Percentiles rank a stretch among this genome's conserved stretches.
phyloP scores from a whole-genome alignment of 2,329 filamentous ascomycete species.

The Cadophora sp. region DNA sequence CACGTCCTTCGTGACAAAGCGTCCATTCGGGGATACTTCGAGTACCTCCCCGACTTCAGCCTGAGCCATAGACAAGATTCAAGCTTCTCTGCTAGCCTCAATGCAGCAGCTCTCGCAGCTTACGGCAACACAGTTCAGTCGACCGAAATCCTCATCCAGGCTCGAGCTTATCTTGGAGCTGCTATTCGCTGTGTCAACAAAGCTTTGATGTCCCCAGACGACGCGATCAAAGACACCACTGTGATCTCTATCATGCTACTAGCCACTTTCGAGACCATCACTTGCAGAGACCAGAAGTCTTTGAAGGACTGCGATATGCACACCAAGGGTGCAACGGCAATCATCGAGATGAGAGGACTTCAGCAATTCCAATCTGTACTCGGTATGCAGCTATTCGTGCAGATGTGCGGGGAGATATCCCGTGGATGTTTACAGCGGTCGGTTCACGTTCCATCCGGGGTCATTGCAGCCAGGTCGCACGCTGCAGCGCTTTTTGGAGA shows the following conservation, averaged over 20 bases:
- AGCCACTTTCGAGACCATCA: constrained; percentile 10
- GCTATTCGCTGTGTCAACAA: constrained; percentile 1
- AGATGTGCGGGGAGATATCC: not conserved
- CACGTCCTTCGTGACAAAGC: not conserved
- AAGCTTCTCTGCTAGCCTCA: constrained; percentile 45
- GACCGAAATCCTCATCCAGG: constrained; percentile 50
- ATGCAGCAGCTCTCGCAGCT: constrained; percentile 58
- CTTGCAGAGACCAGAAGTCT: not conserved
- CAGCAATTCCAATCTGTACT: not conserved
- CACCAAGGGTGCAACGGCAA: not conserved
- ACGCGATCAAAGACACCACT: constrained; percentile 11
- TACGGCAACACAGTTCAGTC: constrained; percentile 48
- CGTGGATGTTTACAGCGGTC: not conserved
- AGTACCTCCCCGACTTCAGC: constrained; percentile 3
- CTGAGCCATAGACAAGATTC: not conserved
- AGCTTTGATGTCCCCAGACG: not conserved
- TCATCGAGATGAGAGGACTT: not conserved
- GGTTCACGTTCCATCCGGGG: not conserved
- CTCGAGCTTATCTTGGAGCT: not conserved
- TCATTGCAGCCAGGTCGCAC: not conserved
- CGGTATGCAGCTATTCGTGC: constrained; percentile 2
- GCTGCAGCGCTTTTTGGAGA: not conserved
- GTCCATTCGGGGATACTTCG: not conserved
- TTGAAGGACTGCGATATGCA: constrained; percentile 2
- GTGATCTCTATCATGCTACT: constrained; percentile 9